These are phyloP conservation scores for Closterium sp. DNA, from an alignment of 139 green algal species.

Conservation along the genomic window DNA sequence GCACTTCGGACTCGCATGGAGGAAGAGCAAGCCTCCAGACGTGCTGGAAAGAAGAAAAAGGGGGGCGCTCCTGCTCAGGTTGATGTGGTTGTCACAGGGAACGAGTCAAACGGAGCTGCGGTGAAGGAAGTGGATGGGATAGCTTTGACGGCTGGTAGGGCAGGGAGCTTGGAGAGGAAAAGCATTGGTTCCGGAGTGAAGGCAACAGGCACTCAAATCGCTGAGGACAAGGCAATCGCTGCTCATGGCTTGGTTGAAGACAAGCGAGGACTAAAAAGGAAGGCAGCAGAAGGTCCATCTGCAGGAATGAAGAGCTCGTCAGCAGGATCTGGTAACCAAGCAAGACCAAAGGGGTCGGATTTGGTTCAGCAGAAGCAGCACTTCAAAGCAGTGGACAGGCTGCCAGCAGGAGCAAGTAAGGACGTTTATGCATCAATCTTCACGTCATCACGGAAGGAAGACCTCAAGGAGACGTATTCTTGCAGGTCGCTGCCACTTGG, in stretches of 20 bases:
- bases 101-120: not conserved
- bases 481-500: slow-evolving; percentile 45
- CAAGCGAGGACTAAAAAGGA: not conserved
- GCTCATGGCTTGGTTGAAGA: not conserved
- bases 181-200: not conserved
- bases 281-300: not conserved
- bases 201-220: not conserved
- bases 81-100: not conserved
- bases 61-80: not conserved
- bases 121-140: not conserved
- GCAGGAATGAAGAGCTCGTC: not conserved
- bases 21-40: slow-evolving; percentile 19
- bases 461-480: slow-evolving; percentile 44
- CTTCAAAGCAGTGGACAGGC: slow-evolving; percentile 17
- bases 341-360: slow-evolving; percentile 40
- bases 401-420: slow-evolving; percentile 23
- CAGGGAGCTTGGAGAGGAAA: not conserved
- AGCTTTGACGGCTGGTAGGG: not conserved
- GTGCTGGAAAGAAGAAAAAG: not conserved
- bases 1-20: slow-evolving; percentile 32
- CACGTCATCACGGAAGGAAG: slow-evolving; percentile 17
- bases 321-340: not conserved
- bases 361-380: slow-evolving; percentile 7
- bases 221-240: not conserved
- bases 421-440: slow-evolving; percentile 55